Evolutionary conservation across 345 rosid species (phyloP).

Genomic region (Arabidopsis suecica): DNA sequence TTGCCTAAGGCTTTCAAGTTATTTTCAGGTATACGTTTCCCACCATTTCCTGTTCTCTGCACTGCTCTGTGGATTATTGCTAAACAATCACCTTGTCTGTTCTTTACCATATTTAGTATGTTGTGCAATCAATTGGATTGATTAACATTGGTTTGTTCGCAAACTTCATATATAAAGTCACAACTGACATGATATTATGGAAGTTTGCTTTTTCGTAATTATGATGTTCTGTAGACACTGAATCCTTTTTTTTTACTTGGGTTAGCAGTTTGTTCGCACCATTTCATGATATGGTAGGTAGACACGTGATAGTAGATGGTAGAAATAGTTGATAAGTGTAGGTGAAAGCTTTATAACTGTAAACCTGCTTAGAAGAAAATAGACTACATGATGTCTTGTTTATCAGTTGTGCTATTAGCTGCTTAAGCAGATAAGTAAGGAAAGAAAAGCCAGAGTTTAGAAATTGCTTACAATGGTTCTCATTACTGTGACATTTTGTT

Average conservation of each 20-base stretch:
- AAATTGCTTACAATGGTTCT: constrained; percentile 5
- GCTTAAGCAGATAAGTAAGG: constrained; percentile 19
- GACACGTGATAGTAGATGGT: no score
- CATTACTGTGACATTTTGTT: not conserved
- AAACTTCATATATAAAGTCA: no score
- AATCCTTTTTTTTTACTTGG: not conserved
- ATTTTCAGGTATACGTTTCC: constrained; percentile 63
- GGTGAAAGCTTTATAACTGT: not conserved
- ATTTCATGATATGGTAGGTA: no score
- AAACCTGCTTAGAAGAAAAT: constrained; percentile 18
- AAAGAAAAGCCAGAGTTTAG: not conserved
- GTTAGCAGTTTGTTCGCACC: no score
- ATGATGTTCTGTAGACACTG: constrained; percentile 1
- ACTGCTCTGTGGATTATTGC: not conserved
- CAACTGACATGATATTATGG: not conserved
- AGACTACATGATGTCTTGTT: constrained; percentile 2
- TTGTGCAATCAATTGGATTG: constrained; percentile 7
- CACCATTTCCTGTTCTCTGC: constrained; percentile 2
- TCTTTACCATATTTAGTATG: constrained; percentile 1
- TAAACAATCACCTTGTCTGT: not conserved
- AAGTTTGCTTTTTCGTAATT: not conserved
- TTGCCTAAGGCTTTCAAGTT: constrained; percentile 80
- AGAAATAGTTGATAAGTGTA: not conserved
- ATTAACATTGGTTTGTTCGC: constrained; percentile 1
- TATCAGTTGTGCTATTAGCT: constrained; percentile 8